These are phyloP conservation scores for Apiospora aurea DNA, from an alignment of 2,329 filamentous ascomycete genomes.

Conservation along the genomic window DNA sequence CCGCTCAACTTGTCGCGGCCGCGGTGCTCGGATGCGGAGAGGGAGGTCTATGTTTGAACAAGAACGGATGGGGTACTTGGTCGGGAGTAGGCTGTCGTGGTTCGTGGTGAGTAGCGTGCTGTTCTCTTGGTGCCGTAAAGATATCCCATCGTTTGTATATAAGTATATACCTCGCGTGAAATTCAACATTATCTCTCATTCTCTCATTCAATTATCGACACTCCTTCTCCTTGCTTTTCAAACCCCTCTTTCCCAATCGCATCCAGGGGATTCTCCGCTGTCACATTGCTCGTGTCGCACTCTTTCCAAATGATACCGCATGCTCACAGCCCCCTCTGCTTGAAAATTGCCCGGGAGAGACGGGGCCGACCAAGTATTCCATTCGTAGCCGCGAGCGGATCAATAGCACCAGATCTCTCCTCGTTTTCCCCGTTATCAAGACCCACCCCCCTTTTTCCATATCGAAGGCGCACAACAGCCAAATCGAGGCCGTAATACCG, in stretches of 20 bases:
- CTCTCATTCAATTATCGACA: not conserved
- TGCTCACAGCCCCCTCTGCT: not conserved
- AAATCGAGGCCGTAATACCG: too few species aligned
- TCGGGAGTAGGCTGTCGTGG: not conserved
- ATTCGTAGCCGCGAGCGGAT: not conserved
- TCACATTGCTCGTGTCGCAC: not conserved
- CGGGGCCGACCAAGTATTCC: not conserved
- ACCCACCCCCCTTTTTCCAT: not conserved
- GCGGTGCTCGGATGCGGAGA: conserved; percentile 16
- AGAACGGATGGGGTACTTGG: not conserved
- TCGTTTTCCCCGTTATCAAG: too few species aligned
- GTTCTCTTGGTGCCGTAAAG: not conserved
- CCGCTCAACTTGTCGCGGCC: conserved; percentile 6
- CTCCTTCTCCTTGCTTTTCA: not conserved
- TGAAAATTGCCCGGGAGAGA: not conserved
- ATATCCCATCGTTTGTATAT: not conserved
- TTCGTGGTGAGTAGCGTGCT: not conserved
- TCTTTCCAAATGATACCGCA: not conserved
- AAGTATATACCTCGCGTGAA: not conserved
- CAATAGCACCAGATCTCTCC: not conserved
- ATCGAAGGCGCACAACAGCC: not conserved
- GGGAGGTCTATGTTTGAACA: not conserved
- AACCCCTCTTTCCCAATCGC: not conserved
- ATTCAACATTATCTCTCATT: not conserved
- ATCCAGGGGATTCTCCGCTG: not conserved